Base-by-base conservation (phyloP, 176 grass and related monocot genomes). In the Thinopyrum elongatum region DNA sequence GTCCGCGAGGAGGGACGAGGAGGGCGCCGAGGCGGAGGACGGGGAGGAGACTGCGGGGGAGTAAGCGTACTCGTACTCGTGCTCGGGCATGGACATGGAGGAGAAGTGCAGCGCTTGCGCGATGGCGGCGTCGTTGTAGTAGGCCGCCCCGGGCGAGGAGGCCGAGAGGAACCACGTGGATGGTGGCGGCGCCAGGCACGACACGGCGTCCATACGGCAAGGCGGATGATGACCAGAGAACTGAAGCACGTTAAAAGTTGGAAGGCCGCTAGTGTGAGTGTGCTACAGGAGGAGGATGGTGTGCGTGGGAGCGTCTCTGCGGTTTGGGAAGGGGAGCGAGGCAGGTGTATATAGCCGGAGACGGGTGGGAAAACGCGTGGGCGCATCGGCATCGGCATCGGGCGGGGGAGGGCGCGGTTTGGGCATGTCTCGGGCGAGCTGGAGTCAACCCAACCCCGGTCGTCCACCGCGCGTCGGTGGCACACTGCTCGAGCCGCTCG, bases 151-250 rank as follows among this genome's bases (percentile, higher is more conserved):
- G 2, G 36, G 11, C 5, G 60, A 82, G 49, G 74, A 23, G 58
- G 21, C 0, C 17, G 86, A 12, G 39, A 76, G 19, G 41, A 84
- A 70, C 41, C 7, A 47, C 16, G 68, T 41, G 17, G 86, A 4
- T 14, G 78, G 74, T 49, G 64, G 47, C 59, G 47, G 74, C 8
- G 91, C 14, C 10, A 86, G 72, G 78, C 89, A 98, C 3, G 89
- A 88, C 41, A 94, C 83, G 73, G 82, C 80, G 72, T 95, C 91
- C 91, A 94, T 94, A 34, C 31, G 61, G 31, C 21, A 36, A 57
- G 22, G 64, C 14, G 3, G 57, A 63, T 6, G 59, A 71, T 39
- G 25, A 55, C 8, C 51, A 17, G 16, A 55, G 51, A 8, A 7
- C 17, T 0, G 51, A 38, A 8, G 64, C 25, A n/a, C n/a, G 35